Evolutionary conservation across 495 filamentous ascomycete genomes (phyloP).

Genomic region (Corynascus novoguineensis): DNA sequence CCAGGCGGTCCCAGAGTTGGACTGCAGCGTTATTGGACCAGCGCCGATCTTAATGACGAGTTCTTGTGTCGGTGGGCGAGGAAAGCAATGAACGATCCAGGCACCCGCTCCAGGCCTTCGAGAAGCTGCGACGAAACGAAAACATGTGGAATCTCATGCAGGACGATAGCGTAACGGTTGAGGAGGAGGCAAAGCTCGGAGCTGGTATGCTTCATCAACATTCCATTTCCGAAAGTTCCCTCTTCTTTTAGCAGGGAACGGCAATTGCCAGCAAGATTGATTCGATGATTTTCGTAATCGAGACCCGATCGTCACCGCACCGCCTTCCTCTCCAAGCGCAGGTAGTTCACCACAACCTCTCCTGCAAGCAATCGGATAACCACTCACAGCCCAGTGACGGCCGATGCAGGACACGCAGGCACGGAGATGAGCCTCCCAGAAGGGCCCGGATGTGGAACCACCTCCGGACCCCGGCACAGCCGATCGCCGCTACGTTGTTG

Average conservation of each 20-base stretch:
- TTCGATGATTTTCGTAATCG: not conserved
- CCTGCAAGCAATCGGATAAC: not conserved
- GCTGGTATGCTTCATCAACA: too few relatives aligned
- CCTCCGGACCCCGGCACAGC: not conserved
- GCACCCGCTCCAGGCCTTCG: too few relatives aligned
- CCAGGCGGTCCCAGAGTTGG: not conserved
- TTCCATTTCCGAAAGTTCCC: too few relatives aligned
- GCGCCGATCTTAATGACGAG: not conserved
- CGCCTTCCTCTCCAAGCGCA: not conserved
- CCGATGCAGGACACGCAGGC: not conserved
- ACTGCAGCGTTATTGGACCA: not conserved
- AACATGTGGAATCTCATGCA: too few relatives aligned
- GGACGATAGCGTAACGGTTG: too few relatives aligned
- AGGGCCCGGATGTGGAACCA: not conserved
- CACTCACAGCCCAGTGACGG: not conserved
- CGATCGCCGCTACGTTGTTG: not conserved
- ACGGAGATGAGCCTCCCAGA: not conserved
- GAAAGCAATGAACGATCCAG: not conserved
- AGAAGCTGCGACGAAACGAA: slow-evolving; percentile 1
- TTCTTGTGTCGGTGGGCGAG: not conserved
- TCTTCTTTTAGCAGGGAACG: too few relatives aligned
- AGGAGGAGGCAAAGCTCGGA: too few relatives aligned
- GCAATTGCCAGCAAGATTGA: too few relatives aligned
- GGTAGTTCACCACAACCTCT: too few relatives aligned
- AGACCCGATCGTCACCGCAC: not conserved